Evolutionary conservation across 2,329 filamentous ascomycete genomes (phyloP), one percentile per base, ranked within the genome.

Genomic region (Aureobasidium sp.): DNA sequence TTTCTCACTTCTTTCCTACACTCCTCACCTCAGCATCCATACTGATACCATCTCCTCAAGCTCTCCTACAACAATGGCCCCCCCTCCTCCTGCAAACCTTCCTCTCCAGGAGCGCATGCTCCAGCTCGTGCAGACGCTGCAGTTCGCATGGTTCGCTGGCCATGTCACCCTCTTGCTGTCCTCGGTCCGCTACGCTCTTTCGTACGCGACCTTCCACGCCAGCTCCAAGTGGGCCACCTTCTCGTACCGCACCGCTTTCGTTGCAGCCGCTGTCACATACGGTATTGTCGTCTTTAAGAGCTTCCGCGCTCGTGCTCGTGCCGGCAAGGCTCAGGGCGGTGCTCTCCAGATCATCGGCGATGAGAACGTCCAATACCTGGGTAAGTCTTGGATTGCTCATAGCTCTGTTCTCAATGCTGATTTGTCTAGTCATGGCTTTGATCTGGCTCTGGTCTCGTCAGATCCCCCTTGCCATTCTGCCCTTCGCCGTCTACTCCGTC

Each of bases 231-330:
- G 86, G 81, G 92, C 93, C 52, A 82, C 84, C 68, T 87, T 94
- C 75, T 88, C 88, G 62, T 99, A 99, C 80, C 92, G 94, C 70
- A 84, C 88, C 61, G 90, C 92, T 63, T 99, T 99, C 75, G 68
- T 97, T 69, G 87, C 92, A 2, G 94, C 94, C 6, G 91, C 91
- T 52, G 85, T 86, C 55, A 97, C 94, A 12, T 99, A 99, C 76
- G 93, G 94, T 67, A 97, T 99, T 68, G 94, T 99, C 55, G 93
- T 99, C 65, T 97, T 96, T 83, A 99, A 99, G 85, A 92, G 91
- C 63, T 90, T 92, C 81, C 87, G 92, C 68, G 90, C 92, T 69
- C 88, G 91, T 68, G 83, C 89, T 69, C 89, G 90, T 82, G 82
- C 86, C 55, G 87, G 88, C 66, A 85, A 86, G 70, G 65, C 68